Conservation (phyloP, 768 basidiomycete genomes). For the Russula sp. region DNA sequence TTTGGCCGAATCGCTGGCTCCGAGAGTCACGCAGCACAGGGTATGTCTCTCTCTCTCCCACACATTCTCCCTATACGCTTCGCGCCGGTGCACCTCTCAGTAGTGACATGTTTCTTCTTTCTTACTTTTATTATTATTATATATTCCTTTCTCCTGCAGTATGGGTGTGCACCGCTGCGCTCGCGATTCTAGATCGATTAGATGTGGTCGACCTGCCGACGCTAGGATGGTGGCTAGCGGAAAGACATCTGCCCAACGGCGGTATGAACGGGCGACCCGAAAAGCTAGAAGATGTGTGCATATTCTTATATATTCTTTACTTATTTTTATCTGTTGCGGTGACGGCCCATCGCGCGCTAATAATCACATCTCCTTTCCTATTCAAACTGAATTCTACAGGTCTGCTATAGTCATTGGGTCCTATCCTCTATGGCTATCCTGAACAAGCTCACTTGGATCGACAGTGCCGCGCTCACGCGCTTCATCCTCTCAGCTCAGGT, state of each 20-base stretch:
- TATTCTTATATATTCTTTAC: constrained; percentile 25
- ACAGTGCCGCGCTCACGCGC: constrained; percentile 64
- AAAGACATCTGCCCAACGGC: constrained; percentile 89
- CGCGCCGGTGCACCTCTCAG: background rate
- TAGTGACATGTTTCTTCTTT: background rate
- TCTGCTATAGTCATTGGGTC: constrained; percentile 98
- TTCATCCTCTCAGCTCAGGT: constrained; percentile 93
- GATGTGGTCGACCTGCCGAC: constrained; percentile 78
- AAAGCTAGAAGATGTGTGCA: constrained; percentile 92
- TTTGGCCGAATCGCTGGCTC: constrained; percentile 83
- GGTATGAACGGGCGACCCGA: constrained; percentile 97
- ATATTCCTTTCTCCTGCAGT: constrained; percentile 45
- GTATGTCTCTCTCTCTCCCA: constrained; percentile 46
- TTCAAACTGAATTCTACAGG: constrained; percentile 40
- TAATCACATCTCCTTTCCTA: background rate
- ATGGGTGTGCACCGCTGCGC: constrained; percentile 82
- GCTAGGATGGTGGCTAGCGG: constrained; percentile 89
- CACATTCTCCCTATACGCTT: background rate
- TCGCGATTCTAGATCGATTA: constrained; percentile 82
- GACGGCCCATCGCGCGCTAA: background rate
- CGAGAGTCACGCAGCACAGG: constrained; percentile 91
- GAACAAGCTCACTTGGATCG: constrained; percentile 82
- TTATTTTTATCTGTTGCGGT: background rate
- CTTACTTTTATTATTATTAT: too few species aligned
- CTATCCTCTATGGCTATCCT: constrained; percentile 85